Conservation (phyloP, 2,329 filamentous ascomycete genomes). For the Botrytis sinoallii region DNA sequence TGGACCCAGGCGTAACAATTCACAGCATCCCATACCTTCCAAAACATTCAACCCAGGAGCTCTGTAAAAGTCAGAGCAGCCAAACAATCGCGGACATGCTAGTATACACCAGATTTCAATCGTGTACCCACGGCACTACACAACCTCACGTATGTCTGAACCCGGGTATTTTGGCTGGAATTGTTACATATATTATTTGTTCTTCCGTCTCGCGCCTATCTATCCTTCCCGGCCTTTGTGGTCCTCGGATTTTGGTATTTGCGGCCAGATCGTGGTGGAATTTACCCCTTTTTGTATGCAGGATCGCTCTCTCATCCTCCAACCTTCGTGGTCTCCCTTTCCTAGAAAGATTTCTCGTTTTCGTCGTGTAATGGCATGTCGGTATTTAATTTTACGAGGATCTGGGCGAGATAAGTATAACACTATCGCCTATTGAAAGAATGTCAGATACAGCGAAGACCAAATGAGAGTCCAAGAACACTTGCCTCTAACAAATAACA, state of each 20-base stretch:
- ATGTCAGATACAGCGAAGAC: constrained; percentile 22
- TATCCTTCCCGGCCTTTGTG: neutral
- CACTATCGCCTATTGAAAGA: constrained; percentile 60
- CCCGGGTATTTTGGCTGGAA: neutral
- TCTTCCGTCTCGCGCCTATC: neutral
- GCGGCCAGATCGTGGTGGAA: neutral
- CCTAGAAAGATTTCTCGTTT: neutral
- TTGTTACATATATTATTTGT: constrained; percentile 3
- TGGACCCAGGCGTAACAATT: neutral
- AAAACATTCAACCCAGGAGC: neutral
- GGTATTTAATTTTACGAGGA: constrained; percentile 24
- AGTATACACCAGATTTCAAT: neutral
- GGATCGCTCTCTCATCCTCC: neutral
- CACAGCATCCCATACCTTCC: neutral
- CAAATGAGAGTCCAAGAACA: constrained; percentile 20
- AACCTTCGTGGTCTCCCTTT: neutral
- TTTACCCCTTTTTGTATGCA: neutral
- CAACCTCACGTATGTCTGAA: neutral
- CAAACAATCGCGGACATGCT: too few species aligned
- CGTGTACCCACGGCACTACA: neutral
- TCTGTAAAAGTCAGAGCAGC: neutral
- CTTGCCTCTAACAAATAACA: constrained; percentile 95
- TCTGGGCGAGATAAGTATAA: constrained; percentile 65
- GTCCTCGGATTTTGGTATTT: neutral
- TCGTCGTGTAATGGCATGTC: neutral